Conservation (phyloP, 1,284 basidiomycete genomes). For the Heterobasidion parviporum region DNA sequence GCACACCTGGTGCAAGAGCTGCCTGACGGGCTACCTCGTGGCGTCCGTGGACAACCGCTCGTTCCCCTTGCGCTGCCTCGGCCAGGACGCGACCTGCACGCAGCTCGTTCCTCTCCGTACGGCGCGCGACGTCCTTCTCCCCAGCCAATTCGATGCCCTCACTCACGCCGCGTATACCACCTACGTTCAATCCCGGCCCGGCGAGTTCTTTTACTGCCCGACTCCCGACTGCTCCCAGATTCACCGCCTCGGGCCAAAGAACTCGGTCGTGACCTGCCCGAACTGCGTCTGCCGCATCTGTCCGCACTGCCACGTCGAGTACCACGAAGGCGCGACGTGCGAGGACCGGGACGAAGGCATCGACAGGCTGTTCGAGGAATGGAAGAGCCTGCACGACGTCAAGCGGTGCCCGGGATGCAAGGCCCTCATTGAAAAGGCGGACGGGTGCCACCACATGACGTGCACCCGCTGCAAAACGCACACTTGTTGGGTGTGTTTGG, state of each 20-base stretch:
- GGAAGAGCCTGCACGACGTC: slow-evolving; percentile 50
- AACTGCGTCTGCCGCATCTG: slow-evolving; percentile 65
- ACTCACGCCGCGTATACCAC: slow-evolving; percentile 47
- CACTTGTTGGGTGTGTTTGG: slow-evolving; percentile 68
- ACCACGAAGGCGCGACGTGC: slow-evolving; percentile 60
- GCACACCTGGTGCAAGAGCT: slow-evolving; percentile 56
- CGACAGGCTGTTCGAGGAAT: slow-evolving; percentile 46
- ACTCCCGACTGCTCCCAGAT: slow-evolving; percentile 68
- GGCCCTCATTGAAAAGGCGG: slow-evolving; percentile 55
- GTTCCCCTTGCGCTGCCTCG: slow-evolving; percentile 67
- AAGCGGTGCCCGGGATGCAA: slow-evolving; percentile 66
- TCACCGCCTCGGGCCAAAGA: slow-evolving; percentile 44
- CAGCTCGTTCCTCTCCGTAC: slow-evolving; percentile 40
- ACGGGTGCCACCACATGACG: slow-evolving; percentile 73
- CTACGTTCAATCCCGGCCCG: slow-evolving; percentile 44
- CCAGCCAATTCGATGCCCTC: slow-evolving; percentile 43
- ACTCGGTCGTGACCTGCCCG: slow-evolving; percentile 57
- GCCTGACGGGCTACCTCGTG: slow-evolving; percentile 47
- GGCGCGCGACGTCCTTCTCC: slow-evolving; percentile 39
- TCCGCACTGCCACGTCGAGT: slow-evolving; percentile 51
- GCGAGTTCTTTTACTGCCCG: slow-evolving; percentile 64
- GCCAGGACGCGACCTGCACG: slow-evolving; percentile 45
- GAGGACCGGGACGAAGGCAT: slow-evolving; percentile 41
- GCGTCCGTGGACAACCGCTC: slow-evolving; percentile 45
- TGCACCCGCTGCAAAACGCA: slow-evolving; percentile 64